Evolutionary conservation across 202 grass and related monocot species (phyloP), one percentile per base, ranked within the genome.

Genomic region (Bolboschoenoplectus hybrid): DNA sequence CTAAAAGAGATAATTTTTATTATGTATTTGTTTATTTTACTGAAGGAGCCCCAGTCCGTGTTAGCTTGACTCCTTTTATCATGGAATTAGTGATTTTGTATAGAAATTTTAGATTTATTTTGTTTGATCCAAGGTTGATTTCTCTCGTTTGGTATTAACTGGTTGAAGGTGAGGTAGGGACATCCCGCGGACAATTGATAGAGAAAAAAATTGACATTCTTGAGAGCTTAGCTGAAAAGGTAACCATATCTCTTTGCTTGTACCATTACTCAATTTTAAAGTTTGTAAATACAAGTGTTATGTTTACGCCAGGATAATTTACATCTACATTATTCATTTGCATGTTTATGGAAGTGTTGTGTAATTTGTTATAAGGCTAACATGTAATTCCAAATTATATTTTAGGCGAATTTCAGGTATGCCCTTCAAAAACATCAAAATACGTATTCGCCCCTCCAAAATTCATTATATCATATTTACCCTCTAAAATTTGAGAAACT

Each of bases 161-260:
- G 58, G 19, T 40, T 68, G 52, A 71, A 92, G 89, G 85, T 66
- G 93, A 85, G 70, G 76, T 43, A 19, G 88, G 43, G 17, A 89
- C 80, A 88, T 88, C 88, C 16, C 87, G 81, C 0, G 89, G 87
- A 0, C 83, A 93, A 86, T 77, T 91, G 70, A 89, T 97, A 51
- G 95, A 95, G 74, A 91, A 20, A 84, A 95, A 88, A 82, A 93
- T 98, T 38, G 87, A 95, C 32, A 74, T 83, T 69, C 81, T 95
- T 9, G 88, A 97, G 83, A 82, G 78, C 45, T 82, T 93, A 87
- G 90, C 91, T 50, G 61, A 86, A 85, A 87, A 58, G 70, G 93
- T 95, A 63, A 86, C 8, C 5, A 46, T 38, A 9, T 16, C 70
- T 63, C 44, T 71, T 44, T 84, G 43, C 1, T 69, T 83, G 6